Percentiles rank a stretch among this genome's conserved stretches.
Evolutionary conservation across 2,329 filamentous ascomycete species (phyloP).

Genomic region (Aspergillus udagawae): DNA sequence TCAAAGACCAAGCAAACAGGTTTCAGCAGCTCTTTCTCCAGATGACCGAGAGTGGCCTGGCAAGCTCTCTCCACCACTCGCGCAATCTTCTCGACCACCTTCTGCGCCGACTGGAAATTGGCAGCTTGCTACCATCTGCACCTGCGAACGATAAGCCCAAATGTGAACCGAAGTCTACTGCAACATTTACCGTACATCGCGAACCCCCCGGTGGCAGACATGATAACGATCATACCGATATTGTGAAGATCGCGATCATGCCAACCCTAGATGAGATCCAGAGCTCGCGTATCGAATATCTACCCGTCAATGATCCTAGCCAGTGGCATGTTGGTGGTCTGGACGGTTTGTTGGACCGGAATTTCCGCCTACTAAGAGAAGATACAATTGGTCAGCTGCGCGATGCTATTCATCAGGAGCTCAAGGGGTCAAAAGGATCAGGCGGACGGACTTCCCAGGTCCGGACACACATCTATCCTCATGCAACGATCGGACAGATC

Average conservation of each 20-base stretch:
- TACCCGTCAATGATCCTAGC: conserved; percentile 28
- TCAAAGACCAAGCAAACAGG: conserved; percentile 13
- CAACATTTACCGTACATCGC: conserved; percentile 10
- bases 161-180: not conserved
- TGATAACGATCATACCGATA: conserved; percentile 35
- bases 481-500: conserved; percentile 4
- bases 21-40: conserved; percentile 15
- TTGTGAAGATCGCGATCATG: conserved; percentile 32
- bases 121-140: conserved; percentile 6
- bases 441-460: conserved; percentile 3
- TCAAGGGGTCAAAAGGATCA: conserved; percentile 3
- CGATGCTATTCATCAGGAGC: conserved; percentile 24
- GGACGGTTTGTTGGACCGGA: conserved; percentile 28
- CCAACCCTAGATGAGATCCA: conserved; percentile 35
- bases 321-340: conserved; percentile 26
- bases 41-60: conserved; percentile 6
- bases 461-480: conserved; percentile 4
- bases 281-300: conserved; percentile 25
- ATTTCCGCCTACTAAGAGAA: conserved; percentile 36
- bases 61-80: conserved; percentile 11
- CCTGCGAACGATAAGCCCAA: not conserved
- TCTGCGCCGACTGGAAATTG: conserved; percentile 20
- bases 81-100: conserved; percentile 13
- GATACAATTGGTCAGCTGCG: conserved; percentile 32
- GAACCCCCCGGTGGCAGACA: conserved; percentile 29